These are phyloP conservation scores for Coemansia sp. DNA, from an alignment of 192 early-diverging fungal genomes.

Conservation along the genomic window DNA sequence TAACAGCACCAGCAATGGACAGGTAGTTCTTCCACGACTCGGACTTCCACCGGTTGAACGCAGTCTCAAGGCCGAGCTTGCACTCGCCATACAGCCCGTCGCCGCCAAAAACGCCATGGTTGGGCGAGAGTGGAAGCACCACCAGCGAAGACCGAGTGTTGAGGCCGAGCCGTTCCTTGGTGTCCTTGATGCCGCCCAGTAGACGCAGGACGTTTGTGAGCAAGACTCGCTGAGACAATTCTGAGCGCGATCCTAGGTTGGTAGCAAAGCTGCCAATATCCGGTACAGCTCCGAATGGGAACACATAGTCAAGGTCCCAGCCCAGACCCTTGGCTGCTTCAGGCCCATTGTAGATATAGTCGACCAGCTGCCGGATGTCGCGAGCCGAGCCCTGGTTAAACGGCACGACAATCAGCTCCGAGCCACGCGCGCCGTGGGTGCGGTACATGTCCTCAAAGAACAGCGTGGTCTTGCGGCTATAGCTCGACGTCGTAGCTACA, in stretches of 20 bases:
- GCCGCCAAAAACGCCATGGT: slow-evolving; percentile 88
- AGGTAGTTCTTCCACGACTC: slow-evolving; percentile 86
- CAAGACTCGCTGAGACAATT: slow-evolving; percentile 88
- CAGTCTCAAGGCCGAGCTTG: slow-evolving; percentile 84
- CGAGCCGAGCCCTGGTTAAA: slow-evolving; percentile 89
- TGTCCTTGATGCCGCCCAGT: slow-evolving; percentile 77
- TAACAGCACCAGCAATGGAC: slow-evolving; percentile 81
- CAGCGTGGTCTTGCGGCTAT: slow-evolving; percentile 70
- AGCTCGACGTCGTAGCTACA: slow-evolving; percentile 87
- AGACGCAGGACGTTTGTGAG: slow-evolving; percentile 86
- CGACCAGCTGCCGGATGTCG: slow-evolving; percentile 70
- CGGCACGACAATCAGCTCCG: slow-evolving; percentile 84
- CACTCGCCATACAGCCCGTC: slow-evolving; percentile 95
- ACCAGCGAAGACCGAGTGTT: slow-evolving; percentile 80
- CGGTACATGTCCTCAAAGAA: slow-evolving; percentile 89
- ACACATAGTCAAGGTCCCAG: slow-evolving; percentile 89
- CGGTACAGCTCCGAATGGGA: slow-evolving; percentile 90
- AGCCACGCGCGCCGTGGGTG: slow-evolving; percentile 75
- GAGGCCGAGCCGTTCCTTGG: slow-evolving; percentile 69
- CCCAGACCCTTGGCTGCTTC: slow-evolving; percentile 57
- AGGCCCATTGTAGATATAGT: slow-evolving; percentile 67
- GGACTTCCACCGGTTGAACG: slow-evolving; percentile 85
- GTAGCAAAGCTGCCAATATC: slow-evolving; percentile 81
- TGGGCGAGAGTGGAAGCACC: slow-evolving; percentile 86
- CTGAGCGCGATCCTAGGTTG: slow-evolving; percentile 75